Evolutionary conservation across 2,329 filamentous ascomycete species (phyloP), one percentile per base, ranked within the genome.

Genomic region (Penicillium sp.): DNA sequence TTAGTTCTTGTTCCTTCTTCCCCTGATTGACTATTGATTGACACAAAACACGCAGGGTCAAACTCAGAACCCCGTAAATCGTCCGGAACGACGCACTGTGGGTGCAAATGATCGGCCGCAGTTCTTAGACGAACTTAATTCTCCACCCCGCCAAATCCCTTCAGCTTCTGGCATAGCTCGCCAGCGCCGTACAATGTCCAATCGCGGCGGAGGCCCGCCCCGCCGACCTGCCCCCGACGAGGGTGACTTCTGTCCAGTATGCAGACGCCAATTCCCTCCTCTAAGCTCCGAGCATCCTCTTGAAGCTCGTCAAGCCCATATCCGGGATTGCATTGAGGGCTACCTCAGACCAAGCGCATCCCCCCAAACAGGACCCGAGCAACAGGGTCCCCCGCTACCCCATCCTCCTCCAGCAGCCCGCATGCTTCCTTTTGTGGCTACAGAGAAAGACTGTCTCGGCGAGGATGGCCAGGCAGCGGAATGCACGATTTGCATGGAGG

Each of bases 401-500:
- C 59, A 63, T 14, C 63, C 63, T 11, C 61, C 64, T 14, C 48
- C 59, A 1, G 61, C 65, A 19, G 57, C 72, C 11, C 70, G 71
- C 14, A 77, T 78, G 73, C 60, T 77, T 13, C 66, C 66, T 2
- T 86, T 84, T 59, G 76, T 71, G 6, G 84, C 84, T 0, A 85
- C 81, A 0, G 84, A 87, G 67, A 87, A 87, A 65, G 84, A 87
- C 58, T 86, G 84, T 61, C 66, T 81, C 1, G 79, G 79, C 5
- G 71, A 75, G 19, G 80, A 83, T 50, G 78, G 81, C 16, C 76
- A 75, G 40, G 61, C 73, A 47, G 79, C 80, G 39, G 84, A 87
- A 63, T 87, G 84, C 59, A 79, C 83, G 8, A 86, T 87, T 47
- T 87, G 84, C 66, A 81, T 86, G 64, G 83, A 85, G 58, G 84